Evolutionary conservation across 1,284 basidiomycete species (phyloP).

Genomic region (Trichosporon asahii): DNA sequence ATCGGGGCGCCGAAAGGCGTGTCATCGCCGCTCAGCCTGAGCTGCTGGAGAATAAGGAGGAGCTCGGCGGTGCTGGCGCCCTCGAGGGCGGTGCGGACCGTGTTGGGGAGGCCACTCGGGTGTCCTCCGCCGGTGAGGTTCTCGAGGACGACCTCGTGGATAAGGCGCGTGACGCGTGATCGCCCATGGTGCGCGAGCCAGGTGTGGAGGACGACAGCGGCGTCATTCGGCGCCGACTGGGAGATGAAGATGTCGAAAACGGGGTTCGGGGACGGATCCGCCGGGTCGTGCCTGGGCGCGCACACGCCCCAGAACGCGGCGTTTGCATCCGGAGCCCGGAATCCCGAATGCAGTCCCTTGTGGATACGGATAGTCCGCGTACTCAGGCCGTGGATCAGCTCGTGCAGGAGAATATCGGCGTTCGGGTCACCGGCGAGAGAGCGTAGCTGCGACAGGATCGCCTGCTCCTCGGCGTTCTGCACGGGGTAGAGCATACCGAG

Average conservation of each 20-base stretch:
- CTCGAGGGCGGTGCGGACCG: slow-evolving; percentile 15
- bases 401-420: slow-evolving; percentile 10
- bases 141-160: slow-evolving; percentile 17
- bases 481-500: slow-evolving; percentile 17
- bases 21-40: not conserved
- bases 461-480: slow-evolving; percentile 12
- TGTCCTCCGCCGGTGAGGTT: slow-evolving; percentile 2
- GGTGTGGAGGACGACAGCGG: slow-evolving; percentile 18
- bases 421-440: slow-evolving; percentile 5
- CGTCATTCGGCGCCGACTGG: slow-evolving; percentile 13
- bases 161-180: not conserved
- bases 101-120: slow-evolving; percentile 7
- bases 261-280: not conserved
- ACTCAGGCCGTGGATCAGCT: slow-evolving; percentile 12
- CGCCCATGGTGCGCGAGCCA: slow-evolving; percentile 15
- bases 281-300: not conserved
- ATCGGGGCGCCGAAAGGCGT: not conserved
- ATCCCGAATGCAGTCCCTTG: slow-evolving; percentile 20
- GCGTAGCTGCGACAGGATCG: slow-evolving; percentile 4
- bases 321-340: slow-evolving; percentile 12
- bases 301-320: slow-evolving; percentile 18
- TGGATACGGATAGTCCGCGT: slow-evolving; percentile 10
- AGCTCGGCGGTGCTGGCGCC: not conserved
- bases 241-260: slow-evolving; percentile 18
- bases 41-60: slow-evolving; percentile 10